Evolutionary conservation across 495 filamentous ascomycete genomes (phyloP), one percentile per base, ranked within the genome.

Genomic region (Thermothielavioides terrestris): DNA sequence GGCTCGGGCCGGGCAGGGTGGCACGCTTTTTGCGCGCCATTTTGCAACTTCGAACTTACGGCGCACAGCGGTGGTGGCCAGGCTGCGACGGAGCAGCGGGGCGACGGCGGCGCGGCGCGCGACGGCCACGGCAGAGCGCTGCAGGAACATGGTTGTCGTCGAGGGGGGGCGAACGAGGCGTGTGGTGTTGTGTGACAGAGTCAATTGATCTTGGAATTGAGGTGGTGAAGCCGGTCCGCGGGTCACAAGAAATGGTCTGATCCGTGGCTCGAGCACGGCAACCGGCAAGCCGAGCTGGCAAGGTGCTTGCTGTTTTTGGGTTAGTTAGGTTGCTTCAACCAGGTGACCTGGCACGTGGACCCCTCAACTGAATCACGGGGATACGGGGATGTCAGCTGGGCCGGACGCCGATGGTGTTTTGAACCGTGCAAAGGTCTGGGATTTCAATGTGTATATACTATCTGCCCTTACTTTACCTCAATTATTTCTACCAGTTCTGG

Each of bases 61-160:
- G 68, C 78, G 79, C 55, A 77, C 67, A 57, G 77, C 60, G 49
- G 77, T 72, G 60, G 70, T 75, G 42, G 78, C 64, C 62, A 85
- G 77, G 64, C 67, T 75, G 64, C 81, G 81, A 52, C 68, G 67
- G 59, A 75, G 72, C 54, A 77, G 56, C 58, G 81, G 78, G 55
- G 76, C 68, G 62, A 77, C 69, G 55, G 79, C 79, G 48, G 79
- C 79, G 61, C 86, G 86, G 69, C 84, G 78, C 51, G 80, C 83
- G 56, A 84, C 75, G 61, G 80, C 77, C 58, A 86, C 67, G 61
- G 80, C 85, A 57, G 87, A 80, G 68, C 88, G 86, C 72, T 86
- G 83, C 64, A 92, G 73, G 70, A 91, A 86, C 86, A 91, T 92
- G 45, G 30, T 31, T 43, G 45, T 39, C 31, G 56, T 49, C 23